Evolutionary conservation across 2,329 filamentous ascomycete species (phyloP).

Genomic region (Sporothrix luriei): DNA sequence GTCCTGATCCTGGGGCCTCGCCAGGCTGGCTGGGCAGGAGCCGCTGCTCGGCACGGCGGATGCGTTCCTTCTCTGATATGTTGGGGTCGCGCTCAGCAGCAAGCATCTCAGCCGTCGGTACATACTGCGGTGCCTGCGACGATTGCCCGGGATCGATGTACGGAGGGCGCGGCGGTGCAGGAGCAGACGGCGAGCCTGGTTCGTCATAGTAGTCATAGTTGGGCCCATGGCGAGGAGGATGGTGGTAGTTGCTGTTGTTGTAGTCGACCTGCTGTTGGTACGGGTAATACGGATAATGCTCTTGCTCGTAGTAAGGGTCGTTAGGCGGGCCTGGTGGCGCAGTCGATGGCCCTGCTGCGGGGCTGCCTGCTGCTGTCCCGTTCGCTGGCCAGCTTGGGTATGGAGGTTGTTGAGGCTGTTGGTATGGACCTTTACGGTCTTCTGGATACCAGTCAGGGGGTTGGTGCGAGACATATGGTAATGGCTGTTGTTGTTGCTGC

Average conservation of each 20-base stretch:
- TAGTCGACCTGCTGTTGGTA: conserved; percentile 10
- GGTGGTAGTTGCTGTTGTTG: not conserved
- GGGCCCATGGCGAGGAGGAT: not conserved
- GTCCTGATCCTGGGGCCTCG: conserved; percentile 37
- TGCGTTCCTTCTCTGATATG: conserved; percentile 78
- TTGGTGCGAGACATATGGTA: conserved; percentile 32
- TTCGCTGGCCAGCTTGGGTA: conserved; percentile 26
- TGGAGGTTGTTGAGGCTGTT: conserved; percentile 25
- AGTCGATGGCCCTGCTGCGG: conserved; percentile 5
- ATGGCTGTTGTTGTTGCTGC: conserved; percentile 32
- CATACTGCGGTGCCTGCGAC: conserved; percentile 46
- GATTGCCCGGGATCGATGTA: conserved; percentile 41
- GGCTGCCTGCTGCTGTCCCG: conserved; percentile 3
- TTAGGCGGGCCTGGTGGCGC: not conserved
- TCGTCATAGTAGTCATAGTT: conserved; percentile 29
- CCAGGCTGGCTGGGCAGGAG: conserved; percentile 78
- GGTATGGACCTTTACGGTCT: conserved; percentile 37
- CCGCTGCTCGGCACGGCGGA: conserved; percentile 74
- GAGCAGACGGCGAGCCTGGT: conserved; percentile 30
- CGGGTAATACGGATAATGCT: conserved; percentile 17
- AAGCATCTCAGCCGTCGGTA: conserved; percentile 61
- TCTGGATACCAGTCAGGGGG: conserved; percentile 31
- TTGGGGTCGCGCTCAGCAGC: conserved; percentile 56
- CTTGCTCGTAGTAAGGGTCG: conserved; percentile 13
- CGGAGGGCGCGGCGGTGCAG: conserved; percentile 37